Percentiles rank a stretch among this genome's conserved stretches.
phyloP scores from a whole-genome alignment of 2,329 filamentous ascomycete species.

The Arthrobotrys conoides region DNA sequence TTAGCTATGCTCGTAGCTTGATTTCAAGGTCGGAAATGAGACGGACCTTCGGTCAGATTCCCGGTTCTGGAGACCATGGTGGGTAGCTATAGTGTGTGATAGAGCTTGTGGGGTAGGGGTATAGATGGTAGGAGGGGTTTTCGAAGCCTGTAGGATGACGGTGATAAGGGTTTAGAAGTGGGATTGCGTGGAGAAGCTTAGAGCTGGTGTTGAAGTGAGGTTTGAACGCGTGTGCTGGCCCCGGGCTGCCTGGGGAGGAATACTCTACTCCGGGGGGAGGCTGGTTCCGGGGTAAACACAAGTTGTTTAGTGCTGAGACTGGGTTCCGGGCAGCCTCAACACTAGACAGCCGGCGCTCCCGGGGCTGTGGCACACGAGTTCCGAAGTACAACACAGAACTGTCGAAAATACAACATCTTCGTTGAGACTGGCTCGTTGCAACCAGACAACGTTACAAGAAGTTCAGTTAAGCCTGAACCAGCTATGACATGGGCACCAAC shows the following conservation, averaged over 20 bases:
- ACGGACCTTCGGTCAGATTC: slow-evolving; percentile 75
- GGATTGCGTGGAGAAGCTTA: slow-evolving; percentile 47
- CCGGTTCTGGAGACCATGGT: slow-evolving; percentile 71
- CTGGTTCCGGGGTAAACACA: too few relatives aligned
- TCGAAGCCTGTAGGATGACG: slow-evolving; percentile 7
- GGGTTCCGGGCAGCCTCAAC: too few relatives aligned
- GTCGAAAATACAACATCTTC: neutral
- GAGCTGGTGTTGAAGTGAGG: slow-evolving; percentile 45
- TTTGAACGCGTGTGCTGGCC: slow-evolving; percentile 51
- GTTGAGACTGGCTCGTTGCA: too few relatives aligned
- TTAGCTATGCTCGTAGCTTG: slow-evolving; percentile 31
- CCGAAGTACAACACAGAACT: neutral
- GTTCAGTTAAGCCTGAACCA: too few relatives aligned
- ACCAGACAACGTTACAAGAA: too few relatives aligned
- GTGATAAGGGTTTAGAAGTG: slow-evolving; percentile 8
- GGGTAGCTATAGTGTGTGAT: slow-evolving; percentile 15
- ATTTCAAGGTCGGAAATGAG: slow-evolving; percentile 15
- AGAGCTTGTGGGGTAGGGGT: neutral
- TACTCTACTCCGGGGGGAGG: too few relatives aligned
- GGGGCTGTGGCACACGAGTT: too few relatives aligned
- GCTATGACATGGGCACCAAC: too few relatives aligned
- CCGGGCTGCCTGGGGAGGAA: neutral
- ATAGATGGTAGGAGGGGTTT: neutral
- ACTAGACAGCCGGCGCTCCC: too few relatives aligned
- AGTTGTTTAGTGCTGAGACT: too few relatives aligned